Evolutionary conservation across 176 grass and related monocot species (phyloP).

Genomic region (Rhynchospora pubera): DNA sequence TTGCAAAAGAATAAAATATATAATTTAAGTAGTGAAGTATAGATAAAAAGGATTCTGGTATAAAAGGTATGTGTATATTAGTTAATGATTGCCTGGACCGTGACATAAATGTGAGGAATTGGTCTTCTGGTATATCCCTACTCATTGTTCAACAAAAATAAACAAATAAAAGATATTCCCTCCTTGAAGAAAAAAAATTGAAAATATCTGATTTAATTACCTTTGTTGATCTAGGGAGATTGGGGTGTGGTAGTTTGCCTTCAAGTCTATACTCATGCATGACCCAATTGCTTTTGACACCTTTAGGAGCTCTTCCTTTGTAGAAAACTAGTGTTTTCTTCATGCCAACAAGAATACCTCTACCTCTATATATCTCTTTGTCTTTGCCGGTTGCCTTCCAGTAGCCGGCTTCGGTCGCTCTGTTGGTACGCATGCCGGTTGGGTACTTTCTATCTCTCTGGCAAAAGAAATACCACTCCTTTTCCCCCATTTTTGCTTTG

Average conservation of each 20-base stretch:
- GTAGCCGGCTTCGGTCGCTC: constrained; percentile 51
- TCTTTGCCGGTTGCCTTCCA: constrained; percentile 71
- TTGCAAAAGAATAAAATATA: background rate
- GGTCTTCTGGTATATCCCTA: background rate
- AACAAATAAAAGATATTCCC: background rate
- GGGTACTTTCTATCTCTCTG: constrained; percentile 61
- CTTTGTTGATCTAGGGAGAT: constrained; percentile 29
- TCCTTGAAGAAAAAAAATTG: background rate
- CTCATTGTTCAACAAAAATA: background rate
- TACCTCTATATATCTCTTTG: constrained; percentile 44
- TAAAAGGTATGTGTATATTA: background rate
- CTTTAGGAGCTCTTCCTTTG: constrained; percentile 59
- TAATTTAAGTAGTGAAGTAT: background rate
- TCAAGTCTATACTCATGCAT: constrained; percentile 91
- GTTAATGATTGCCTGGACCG: background rate
- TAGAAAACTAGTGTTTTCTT: constrained; percentile 99
- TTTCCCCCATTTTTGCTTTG: constrained; percentile 45
- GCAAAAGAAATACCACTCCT: constrained; percentile 66
- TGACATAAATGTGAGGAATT: constrained; percentile 1
- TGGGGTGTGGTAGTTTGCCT: constrained; percentile 26
- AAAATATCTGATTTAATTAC: constrained; percentile 14
- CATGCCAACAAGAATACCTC: constrained; percentile 50
- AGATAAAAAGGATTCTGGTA: background rate
- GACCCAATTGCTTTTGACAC: constrained; percentile 84
- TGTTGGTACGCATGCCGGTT: constrained; percentile 48